Evolutionary conservation across 176 grass and related monocot genomes (phyloP), one percentile per base, ranked within the genome.

Genomic region (Oryza coarctata): DNA sequence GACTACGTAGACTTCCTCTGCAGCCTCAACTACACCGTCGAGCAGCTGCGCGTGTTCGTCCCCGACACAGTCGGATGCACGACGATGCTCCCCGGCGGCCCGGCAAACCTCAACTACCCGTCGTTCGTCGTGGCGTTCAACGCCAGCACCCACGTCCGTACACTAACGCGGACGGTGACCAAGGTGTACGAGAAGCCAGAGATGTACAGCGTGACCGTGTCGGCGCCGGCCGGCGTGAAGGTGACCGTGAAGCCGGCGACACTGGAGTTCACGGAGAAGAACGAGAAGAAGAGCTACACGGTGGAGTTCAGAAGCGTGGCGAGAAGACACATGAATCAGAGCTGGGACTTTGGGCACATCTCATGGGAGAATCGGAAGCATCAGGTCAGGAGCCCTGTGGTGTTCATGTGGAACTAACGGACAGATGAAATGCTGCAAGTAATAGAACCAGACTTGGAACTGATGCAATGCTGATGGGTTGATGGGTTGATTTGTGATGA

Each of bases 311-410:
- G 28, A 71, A 91, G 83, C 65, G 78, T 38, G 30, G 44, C 26
- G 20, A n/a, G 39, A 9, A 13, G 39, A 9, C 79, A 78, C 27
- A 52, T 14, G 6, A 55, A 55, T n/a, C 50, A 55, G 50, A 55
- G 50, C 18, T 55, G 11, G 20, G 45, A 23, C 36, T 65, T 82
- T 58, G 78, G 82, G 9, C 69, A 80, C 35, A 67, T 94, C 72
- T 70, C 90, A 18, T 86, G 91, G 91, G 69, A 94, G 82, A 90
- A 58, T 72, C 7, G 72, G 61, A 69, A 34, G 74, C 88, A 93
- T 75, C 69, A 39, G 25, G 91, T 90, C 17, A 94, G 61, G 78
- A 90, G 82, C 26, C 85, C 88, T 3, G 88, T 88, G 7, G 88
- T 76, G 65, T 83, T 90, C 68, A 80, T 88, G 33, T 86, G 87